Percentiles rank a stretch among this genome's conserved stretches.
Conservation (phyloP, 2,329 filamentous ascomycete genomes). For the Fusarium tricinctum region DNA sequence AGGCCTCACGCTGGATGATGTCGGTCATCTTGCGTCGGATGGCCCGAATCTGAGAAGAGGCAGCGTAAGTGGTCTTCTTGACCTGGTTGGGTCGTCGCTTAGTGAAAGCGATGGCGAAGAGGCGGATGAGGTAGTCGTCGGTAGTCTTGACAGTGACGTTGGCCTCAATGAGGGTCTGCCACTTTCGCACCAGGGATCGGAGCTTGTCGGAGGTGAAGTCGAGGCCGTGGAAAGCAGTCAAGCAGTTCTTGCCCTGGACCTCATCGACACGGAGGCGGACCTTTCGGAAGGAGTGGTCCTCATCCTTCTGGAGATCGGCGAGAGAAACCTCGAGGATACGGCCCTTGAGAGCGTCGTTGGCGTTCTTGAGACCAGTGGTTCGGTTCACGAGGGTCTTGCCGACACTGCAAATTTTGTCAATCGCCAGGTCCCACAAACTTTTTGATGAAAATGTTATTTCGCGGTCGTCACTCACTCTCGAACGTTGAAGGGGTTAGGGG, state of each 20-base stretch:
- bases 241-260: slow-evolving; percentile 99
- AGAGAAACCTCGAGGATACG: slow-evolving; percentile 99
- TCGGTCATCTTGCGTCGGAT: slow-evolving; percentile 99
- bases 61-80: slow-evolving; percentile 99
- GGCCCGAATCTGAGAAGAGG: slow-evolving; percentile 94
- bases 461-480: slow-evolving; percentile 83
- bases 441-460: slow-evolving; percentile 30
- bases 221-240: slow-evolving; percentile 99
- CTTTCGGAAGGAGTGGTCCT: slow-evolving; percentile 99
- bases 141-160: slow-evolving; percentile 99
- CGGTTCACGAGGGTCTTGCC: slow-evolving; percentile 99
- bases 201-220: slow-evolving; percentile 99
- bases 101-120: slow-evolving; percentile 99
- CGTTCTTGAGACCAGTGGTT: slow-evolving; percentile 99
- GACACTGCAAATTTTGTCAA: slow-evolving; percentile 74
- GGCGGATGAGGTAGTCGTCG: slow-evolving; percentile 98
- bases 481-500: slow-evolving; percentile 93
- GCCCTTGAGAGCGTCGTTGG: slow-evolving; percentile 98
- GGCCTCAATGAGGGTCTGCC: slow-evolving; percentile 99
- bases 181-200: slow-evolving; percentile 98
- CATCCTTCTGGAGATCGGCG: slow-evolving; percentile 99
- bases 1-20: slow-evolving; percentile 97
- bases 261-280: slow-evolving; percentile 98
- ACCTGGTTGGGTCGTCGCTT: slow-evolving; percentile 99
- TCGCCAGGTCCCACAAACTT: slow-evolving; percentile 32